Conservation (phyloP, 164 flowering plant species). For the Magnolia changhungtana region DNA sequence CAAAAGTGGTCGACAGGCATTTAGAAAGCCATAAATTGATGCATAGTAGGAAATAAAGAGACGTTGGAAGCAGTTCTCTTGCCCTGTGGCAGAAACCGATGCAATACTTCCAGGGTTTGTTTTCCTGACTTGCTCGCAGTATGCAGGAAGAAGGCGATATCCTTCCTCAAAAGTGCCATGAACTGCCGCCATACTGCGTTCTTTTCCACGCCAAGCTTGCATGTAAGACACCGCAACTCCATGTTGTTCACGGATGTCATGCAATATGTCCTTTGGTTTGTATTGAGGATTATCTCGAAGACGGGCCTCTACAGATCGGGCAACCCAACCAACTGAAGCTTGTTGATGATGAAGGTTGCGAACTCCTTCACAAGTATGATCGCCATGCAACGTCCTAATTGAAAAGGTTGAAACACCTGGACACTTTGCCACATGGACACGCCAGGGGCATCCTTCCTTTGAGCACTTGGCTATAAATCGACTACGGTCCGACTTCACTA, state of each 20-base stretch:
- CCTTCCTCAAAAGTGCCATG: slow-evolving; percentile 64
- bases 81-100: slow-evolving; percentile 71
- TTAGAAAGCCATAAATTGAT: slow-evolving; percentile 75
- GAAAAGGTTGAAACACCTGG: slow-evolving; percentile 82
- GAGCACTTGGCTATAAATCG: slow-evolving; percentile 93
- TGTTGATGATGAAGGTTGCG: slow-evolving; percentile 86
- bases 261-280: slow-evolving; percentile 89
- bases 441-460: slow-evolving; percentile 97
- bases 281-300: slow-evolving; percentile 83
- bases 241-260: slow-evolving; percentile 82
- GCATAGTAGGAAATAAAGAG: slow-evolving; percentile 80
- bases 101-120: slow-evolving; percentile 65
- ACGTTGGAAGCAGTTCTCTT: slow-evolving; percentile 81
- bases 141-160: slow-evolving; percentile 49
- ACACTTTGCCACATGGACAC: slow-evolving; percentile 86
- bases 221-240: slow-evolving; percentile 94
- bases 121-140: slow-evolving; percentile 51
- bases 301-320: slow-evolving; percentile 84
- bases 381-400: slow-evolving; percentile 72
- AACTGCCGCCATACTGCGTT: slow-evolving; percentile 94
- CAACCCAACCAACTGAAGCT: slow-evolving; percentile 98
- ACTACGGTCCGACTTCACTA: slow-evolving; percentile 89
- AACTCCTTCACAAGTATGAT: slow-evolving; percentile 94
- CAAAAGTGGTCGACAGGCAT: slow-evolving; percentile 85
- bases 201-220: slow-evolving; percentile 99